A percentile compares a stretch with the other conserved stretches of the same genome.
These are phyloP conservation scores for Cutaneotrichosporon spelunceum DNA, from an alignment of 1,284 basidiomycete species.

Conservation along the genomic window DNA sequence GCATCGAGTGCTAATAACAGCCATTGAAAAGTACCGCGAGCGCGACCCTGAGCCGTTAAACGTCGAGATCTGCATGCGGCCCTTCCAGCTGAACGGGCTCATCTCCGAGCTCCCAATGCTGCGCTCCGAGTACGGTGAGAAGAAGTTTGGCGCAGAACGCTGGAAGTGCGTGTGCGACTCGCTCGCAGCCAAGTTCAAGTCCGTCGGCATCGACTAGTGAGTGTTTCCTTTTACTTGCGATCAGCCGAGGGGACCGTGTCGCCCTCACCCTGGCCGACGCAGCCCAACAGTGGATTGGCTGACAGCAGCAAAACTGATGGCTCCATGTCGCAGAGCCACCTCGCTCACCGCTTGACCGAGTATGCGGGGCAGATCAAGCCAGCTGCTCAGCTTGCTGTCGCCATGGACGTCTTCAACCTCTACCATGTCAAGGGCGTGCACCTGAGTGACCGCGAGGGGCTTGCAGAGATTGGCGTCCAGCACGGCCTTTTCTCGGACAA, in stretches of 20 bases:
- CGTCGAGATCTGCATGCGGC: constrained; percentile 42
- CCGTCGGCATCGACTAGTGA: constrained; percentile 48
- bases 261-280: not conserved
- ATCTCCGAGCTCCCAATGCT: constrained; percentile 33
- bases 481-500: constrained; percentile 44
- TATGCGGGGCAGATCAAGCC: constrained; percentile 42
- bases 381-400: constrained; percentile 39
- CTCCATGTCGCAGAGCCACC: constrained; percentile 44
- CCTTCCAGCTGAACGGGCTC: constrained; percentile 45
- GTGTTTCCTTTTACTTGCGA: not conserved
- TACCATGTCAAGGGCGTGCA: constrained; percentile 51
- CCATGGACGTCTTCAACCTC: constrained; percentile 41
- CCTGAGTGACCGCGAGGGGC: constrained; percentile 38
- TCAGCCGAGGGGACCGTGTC: not conserved
- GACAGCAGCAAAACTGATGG: constrained; percentile 39
- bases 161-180: constrained; percentile 34
- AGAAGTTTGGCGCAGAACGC: constrained; percentile 47
- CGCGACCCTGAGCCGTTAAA: constrained; percentile 24
- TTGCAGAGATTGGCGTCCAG: constrained; percentile 45
- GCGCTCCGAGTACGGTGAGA: constrained; percentile 36
- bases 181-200: constrained; percentile 43
- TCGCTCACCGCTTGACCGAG: constrained; percentile 49
- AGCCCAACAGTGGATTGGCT: constrained; percentile 2
- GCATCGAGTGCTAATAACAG: constrained; percentile 12
- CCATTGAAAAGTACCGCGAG: constrained; percentile 30